A percentile compares a stretch with the other conserved stretches of the same genome.
Conservation (phyloP, 192 early-diverging fungal genomes). For the Podila minutissima region DNA sequence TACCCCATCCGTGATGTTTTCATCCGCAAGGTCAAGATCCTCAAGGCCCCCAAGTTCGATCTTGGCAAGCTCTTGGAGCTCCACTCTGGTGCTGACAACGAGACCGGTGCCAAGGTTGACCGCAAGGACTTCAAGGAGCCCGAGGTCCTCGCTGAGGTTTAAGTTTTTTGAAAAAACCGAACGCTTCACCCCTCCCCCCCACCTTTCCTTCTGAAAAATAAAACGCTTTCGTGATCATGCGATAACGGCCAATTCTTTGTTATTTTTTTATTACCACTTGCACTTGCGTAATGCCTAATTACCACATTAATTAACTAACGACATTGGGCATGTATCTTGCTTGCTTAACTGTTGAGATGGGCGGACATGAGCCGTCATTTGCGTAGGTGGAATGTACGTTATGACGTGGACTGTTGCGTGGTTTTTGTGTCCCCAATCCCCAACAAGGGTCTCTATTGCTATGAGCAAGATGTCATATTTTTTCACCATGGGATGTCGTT, state of each 20-base stretch:
- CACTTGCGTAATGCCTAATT: not conserved
- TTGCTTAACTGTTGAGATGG: too few species aligned
- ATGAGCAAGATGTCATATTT: too few species aligned
- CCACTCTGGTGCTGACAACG: constrained; percentile 82
- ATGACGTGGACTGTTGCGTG: too few species aligned
- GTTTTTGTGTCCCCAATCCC: too few species aligned
- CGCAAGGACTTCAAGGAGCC: constrained; percentile 91
- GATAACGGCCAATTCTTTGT: not conserved
- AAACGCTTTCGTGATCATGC: constrained; percentile 2
- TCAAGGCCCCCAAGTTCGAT: constrained; percentile 98
- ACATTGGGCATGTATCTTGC: too few species aligned
- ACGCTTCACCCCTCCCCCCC: not conserved
- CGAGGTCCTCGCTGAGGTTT: constrained; percentile 60
- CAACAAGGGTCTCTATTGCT: too few species aligned
- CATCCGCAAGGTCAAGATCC: constrained; percentile 98
- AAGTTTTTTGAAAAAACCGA: constrained; percentile 8
- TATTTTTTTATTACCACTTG: not conserved
- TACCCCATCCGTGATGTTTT: constrained; percentile 98
- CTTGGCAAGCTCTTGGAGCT: constrained; percentile 96
- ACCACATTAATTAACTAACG: too few species aligned
- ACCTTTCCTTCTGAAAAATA: not conserved
- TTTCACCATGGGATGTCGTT: too few species aligned
- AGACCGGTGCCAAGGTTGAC: constrained; percentile 85
- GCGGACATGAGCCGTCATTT: too few species aligned
- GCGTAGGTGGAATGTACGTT: too few species aligned